phyloP scores from a whole-genome alignment of 2,329 filamentous ascomycete species.

The Colletotrichum godetiae region DNA sequence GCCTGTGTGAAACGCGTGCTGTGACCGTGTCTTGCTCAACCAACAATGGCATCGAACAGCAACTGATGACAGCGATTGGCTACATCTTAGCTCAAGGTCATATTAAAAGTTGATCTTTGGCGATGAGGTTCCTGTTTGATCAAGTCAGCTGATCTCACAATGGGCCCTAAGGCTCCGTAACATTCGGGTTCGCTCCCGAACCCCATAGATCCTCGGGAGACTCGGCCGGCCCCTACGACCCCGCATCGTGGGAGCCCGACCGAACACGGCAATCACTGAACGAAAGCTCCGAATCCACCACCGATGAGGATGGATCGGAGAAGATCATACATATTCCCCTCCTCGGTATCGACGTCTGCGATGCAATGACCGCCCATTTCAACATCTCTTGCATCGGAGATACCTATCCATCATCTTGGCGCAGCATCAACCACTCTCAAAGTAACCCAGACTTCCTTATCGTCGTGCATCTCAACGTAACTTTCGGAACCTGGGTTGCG shows the following conservation, averaged over 20 bases:
- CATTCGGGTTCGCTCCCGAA: neutral
- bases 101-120: neutral
- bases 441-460: neutral
- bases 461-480: neutral
- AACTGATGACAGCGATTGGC: too few relatives aligned
- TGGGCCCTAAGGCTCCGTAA: accelerated
- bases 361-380: neutral
- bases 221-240: neutral
- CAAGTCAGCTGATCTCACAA: neutral
- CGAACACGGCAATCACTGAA: neutral
- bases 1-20: neutral
- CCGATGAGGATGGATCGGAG: neutral
- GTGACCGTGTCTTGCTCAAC: neutral
- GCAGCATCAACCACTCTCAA: neutral
- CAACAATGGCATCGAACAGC: neutral
- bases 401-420: neutral
- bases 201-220: neutral
- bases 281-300: neutral
- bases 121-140: neutral
- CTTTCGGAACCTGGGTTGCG: neutral
- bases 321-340: neutral
- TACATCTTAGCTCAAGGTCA: too few relatives aligned
- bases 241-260: neutral
- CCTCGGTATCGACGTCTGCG: neutral
- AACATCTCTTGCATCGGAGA: neutral